Conservation (phyloP, 257 asterid species). For the Striga asiatica region DNA sequence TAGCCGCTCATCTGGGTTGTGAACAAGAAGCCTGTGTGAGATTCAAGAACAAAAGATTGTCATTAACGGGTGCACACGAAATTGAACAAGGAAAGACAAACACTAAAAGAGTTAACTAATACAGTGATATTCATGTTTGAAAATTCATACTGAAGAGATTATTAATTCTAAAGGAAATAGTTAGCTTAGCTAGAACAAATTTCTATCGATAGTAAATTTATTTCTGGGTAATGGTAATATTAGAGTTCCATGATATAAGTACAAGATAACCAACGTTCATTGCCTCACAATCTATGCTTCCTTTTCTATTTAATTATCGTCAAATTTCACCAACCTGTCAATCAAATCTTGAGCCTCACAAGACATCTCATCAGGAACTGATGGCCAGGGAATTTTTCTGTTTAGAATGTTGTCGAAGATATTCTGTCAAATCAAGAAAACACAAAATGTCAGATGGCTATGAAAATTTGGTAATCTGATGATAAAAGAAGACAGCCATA, state of each 20-base stretch:
- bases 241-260: slow-evolving; percentile 13
- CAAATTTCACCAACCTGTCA: slow-evolving; percentile 50
- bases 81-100: slow-evolving; percentile 3
- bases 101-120: not conserved
- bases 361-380: slow-evolving; percentile 71
- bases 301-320: slow-evolving; percentile 3
- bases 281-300: not conserved
- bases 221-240: not conserved
- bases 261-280: slow-evolving; percentile 5
- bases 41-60: slow-evolving; percentile 14
- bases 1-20: slow-evolving; percentile 72
- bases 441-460: slow-evolving; percentile 1
- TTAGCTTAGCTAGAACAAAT: not conserved
- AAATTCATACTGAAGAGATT: slow-evolving; percentile 9
- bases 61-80: slow-evolving; percentile 12
- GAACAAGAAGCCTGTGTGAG: slow-evolving; percentile 61
- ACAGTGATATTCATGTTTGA: slow-evolving; percentile 1
- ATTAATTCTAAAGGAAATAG: not conserved
- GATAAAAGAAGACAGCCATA: slow-evolving; percentile 1
- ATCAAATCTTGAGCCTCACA: slow-evolving; percentile 71
- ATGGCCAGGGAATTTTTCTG: slow-evolving; percentile 86
- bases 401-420: slow-evolving; percentile 83
- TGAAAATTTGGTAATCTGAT: slow-evolving; percentile 1
- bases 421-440: slow-evolving; percentile 38
- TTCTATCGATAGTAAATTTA: not conserved